Evolutionary conservation across 176 grass and related monocot genomes (phyloP).

Genomic region (Metroxylon sagu): DNA sequence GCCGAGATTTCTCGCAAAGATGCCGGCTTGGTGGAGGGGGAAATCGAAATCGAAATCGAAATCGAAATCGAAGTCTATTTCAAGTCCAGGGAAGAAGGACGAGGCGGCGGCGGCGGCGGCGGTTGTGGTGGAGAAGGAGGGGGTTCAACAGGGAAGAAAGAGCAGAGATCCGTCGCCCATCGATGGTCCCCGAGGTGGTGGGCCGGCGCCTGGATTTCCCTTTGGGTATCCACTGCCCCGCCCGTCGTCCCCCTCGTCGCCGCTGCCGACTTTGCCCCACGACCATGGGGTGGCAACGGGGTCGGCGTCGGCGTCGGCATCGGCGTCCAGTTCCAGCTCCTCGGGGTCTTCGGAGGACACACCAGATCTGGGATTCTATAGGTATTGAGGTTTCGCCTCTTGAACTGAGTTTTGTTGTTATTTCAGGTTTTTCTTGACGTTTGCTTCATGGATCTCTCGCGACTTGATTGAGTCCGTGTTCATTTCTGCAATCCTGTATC

Average conservation of each 20-base stretch:
- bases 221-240: conserved; percentile 5
- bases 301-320: conserved; percentile 25
- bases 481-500: too few species aligned
- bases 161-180: conserved; percentile 13
- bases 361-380: conserved; percentile 28
- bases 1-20: conserved; percentile 1
- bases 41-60: conserved; percentile 16
- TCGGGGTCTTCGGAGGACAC: conserved; percentile 57
- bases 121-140: neutral
- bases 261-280: neutral
- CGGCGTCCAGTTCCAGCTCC: conserved; percentile 47
- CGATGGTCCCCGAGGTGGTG: neutral
- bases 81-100: conserved; percentile 5
- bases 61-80: conserved; percentile 16
- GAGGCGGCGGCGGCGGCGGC: neutral
- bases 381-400: conserved; percentile 28
- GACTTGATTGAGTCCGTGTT: too few species aligned
- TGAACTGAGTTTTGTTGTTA: neutral
- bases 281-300: neutral
- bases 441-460: too few species aligned
- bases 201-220: neutral
- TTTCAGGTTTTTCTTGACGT: neutral
- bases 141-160: neutral
- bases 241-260: neutral
- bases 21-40: conserved; percentile 66